Conservation (phyloP, 2,329 filamentous ascomycete species). For the Metarhizium album region DNA sequence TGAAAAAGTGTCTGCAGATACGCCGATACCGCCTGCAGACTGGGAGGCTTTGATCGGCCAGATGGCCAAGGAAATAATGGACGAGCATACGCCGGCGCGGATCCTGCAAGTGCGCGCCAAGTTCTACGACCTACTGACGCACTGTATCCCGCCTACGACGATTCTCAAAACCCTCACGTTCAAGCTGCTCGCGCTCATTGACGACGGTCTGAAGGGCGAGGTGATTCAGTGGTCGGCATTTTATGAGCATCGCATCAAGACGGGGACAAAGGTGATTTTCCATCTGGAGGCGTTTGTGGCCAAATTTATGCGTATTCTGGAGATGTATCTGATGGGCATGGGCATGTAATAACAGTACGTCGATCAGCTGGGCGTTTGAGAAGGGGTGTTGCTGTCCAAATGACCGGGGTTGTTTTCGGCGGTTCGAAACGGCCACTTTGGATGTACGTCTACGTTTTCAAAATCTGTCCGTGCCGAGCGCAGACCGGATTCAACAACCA, state of each 20-base stretch:
- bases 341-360: slow-evolving; percentile 49
- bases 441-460: not conserved
- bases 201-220: slow-evolving; percentile 82
- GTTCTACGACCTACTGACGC: slow-evolving; percentile 92
- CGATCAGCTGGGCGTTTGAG: not conserved
- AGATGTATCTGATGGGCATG: slow-evolving; percentile 87
- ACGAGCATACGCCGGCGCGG: slow-evolving; percentile 80
- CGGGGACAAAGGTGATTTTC: slow-evolving; percentile 92
- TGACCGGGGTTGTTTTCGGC: not conserved
- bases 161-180: slow-evolving; percentile 93
- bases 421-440: not conserved
- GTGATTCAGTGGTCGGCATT: slow-evolving; percentile 95
- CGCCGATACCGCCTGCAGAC: slow-evolving; percentile 85
- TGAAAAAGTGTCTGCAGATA: slow-evolving; percentile 80
- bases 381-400: not conserved
- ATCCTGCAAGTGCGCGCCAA: slow-evolving; percentile 84
- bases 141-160: slow-evolving; percentile 91
- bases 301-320: slow-evolving; percentile 93
- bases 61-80: slow-evolving; percentile 87
- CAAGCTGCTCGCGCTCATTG: slow-evolving; percentile 77
- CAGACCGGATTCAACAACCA: not conserved
- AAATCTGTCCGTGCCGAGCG: not conserved
- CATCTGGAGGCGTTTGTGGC: slow-evolving; percentile 97
- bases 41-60: slow-evolving; percentile 89
- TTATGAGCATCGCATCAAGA: slow-evolving; percentile 89